Conservation (phyloP, 2,329 filamentous ascomycete species). For the Myriangium duriaei region DNA sequence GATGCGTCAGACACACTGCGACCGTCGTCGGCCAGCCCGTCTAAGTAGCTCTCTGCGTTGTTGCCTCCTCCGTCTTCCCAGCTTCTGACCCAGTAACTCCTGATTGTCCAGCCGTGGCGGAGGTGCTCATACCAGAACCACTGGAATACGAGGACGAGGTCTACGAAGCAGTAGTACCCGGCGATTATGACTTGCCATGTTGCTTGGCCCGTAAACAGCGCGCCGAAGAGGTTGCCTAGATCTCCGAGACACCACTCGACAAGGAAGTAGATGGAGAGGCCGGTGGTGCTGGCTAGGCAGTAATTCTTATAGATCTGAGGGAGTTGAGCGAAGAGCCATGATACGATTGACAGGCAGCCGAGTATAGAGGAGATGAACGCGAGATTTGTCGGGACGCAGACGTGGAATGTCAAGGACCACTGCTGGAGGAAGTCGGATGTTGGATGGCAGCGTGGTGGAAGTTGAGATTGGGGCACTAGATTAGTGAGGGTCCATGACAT, state of each 20-base stretch:
- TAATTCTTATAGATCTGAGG: conserved; percentile 61
- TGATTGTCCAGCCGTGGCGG: conserved; percentile 35
- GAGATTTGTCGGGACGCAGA: conserved; percentile 51
- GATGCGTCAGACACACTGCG: conserved; percentile 9
- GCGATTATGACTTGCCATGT: conserved; percentile 55
- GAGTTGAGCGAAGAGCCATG: conserved; percentile 57
- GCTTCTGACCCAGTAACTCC: conserved; percentile 21
- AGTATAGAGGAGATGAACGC: conserved; percentile 49
- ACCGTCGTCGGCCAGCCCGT: conserved; percentile 17
- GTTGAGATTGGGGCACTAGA: conserved; percentile 21
- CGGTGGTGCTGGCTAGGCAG: conserved; percentile 49
- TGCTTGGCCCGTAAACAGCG: conserved; percentile 51
- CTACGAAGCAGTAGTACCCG: conserved; percentile 53
- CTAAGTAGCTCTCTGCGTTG: conserved; percentile 19
- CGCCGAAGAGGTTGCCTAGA: conserved; percentile 49
- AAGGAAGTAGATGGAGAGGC: conserved; percentile 52
- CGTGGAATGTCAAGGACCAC: conserved; percentile 47
- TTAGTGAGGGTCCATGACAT: conserved; percentile 19
- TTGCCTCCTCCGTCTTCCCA: conserved; percentile 12
- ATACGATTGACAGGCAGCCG: conserved; percentile 49
- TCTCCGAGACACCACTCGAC: conserved; percentile 55
- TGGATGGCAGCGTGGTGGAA: conserved; percentile 50
- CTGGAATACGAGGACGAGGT: conserved; percentile 48
- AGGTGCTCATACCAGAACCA: conserved; percentile 54
- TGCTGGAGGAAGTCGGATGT: conserved; percentile 43